These are phyloP conservation scores for Straminergon stramineum DNA, from an alignment of 225 moss, liverwort and hornwort genomes.

Conservation along the genomic window DNA sequence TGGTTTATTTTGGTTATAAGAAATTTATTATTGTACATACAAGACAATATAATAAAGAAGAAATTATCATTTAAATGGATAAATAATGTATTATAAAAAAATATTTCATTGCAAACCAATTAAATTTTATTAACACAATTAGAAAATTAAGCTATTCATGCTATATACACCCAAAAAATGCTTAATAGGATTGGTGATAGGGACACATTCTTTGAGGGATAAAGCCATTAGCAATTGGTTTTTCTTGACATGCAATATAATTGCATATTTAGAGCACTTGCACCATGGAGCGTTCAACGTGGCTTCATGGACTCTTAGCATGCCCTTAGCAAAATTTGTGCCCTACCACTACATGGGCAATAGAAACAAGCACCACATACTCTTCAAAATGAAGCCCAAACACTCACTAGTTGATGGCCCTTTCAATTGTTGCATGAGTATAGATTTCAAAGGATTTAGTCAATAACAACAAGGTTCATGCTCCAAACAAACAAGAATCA, in stretches of 20 bases:
- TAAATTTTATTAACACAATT: neutral
- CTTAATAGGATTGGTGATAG: neutral
- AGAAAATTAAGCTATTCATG: neutral
- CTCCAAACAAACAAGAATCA: neutral
- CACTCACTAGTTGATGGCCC: neutral
- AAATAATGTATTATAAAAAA: neutral
- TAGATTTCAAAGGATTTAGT: accelerated
- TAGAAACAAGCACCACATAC: accelerated
- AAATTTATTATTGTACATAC: neutral
- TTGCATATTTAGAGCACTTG: accelerated
- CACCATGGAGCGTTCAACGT: accelerated
- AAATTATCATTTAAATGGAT: neutral
- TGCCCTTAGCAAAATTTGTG: accelerated
- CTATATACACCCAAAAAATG: accelerated
- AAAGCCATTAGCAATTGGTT: neutral
- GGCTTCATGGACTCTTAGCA: accelerated
- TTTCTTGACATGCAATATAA: neutral
- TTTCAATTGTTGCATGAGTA: accelerated
- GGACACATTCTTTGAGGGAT: accelerated
- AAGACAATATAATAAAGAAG: neutral
- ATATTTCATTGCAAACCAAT: neutral
- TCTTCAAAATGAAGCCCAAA: neutral
- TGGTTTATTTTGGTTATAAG: neutral
- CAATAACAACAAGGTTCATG: accelerated
- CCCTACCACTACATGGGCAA: accelerated